Evolutionary conservation across 257 asterid species (phyloP).

Genomic region (Solanum pennellii): DNA sequence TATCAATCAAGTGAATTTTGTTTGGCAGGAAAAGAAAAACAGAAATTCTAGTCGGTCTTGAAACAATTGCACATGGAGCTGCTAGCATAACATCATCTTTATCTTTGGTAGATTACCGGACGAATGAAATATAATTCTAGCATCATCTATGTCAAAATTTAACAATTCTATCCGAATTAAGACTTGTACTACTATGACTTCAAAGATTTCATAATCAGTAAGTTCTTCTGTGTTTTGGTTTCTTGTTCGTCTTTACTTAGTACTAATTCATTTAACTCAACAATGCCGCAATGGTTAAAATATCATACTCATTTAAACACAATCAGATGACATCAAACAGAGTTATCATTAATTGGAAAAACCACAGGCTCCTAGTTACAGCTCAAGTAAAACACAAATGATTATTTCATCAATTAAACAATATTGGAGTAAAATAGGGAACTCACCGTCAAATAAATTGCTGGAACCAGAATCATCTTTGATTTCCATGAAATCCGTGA

Average conservation of each 20-base stretch:
- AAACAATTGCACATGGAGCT: background rate
- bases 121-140: background rate
- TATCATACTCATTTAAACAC: background rate
- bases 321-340: background rate
- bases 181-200: background rate
- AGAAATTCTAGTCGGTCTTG: background rate
- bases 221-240: background rate
- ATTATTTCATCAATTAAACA: background rate
- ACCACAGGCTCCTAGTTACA: background rate
- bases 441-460: constrained; percentile 43
- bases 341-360: background rate
- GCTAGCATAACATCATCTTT: background rate
- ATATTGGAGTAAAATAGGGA: background rate
- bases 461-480: constrained; percentile 19
- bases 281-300: background rate
- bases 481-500: constrained; percentile 39
- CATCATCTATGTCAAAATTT: background rate
- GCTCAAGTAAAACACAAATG: background rate
- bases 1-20: background rate
- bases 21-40: background rate
- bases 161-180: background rate
- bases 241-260: background rate
- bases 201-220: background rate
- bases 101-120: background rate
- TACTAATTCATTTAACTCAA: background rate